Evolutionary conservation across 495 filamentous ascomycete genomes (phyloP), one percentile per base, ranked within the genome.

Genomic region (Neurospora sp.): DNA sequence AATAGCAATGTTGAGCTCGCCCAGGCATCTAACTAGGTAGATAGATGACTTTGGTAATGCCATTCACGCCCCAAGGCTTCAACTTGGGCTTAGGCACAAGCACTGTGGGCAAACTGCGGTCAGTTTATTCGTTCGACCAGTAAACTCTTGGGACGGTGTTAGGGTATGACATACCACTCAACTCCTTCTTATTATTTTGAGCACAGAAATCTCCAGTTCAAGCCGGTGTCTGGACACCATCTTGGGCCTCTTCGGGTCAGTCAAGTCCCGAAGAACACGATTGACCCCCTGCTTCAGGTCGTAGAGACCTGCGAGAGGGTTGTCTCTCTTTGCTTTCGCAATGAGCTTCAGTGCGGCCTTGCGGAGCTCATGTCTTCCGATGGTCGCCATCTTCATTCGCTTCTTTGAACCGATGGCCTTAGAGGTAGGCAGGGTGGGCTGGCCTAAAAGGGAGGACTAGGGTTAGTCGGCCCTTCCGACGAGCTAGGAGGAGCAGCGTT

Each of bases 401-500:
- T 44, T 44, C 5, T 42, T 42, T 18, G 42, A 6, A n/a, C 12
- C 16, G 2, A 2, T n/a, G 42, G 18, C 3, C 11, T 0, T 40
- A 14, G 3, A 35, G 31, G 4, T 3, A 5, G 39, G 12, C 0
- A 14, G 12, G 11, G 12, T 41, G 12, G 39, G 39, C 0, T 12
- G 14, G 12, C 0, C 39, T 16, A 41, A 40, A 40, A 5, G 0
- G 0, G 39, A 40, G 39, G 0, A 14, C 11, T 4, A 0, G 0
- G 12, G 12, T 41, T 41, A 41, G 39, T 41, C 12, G 39, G 11
- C 39, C 16, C 4, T 41, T 41, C 3, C 12, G 1, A 27, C 2
- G 3, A 0, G 11, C 11, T 41, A 39, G 39, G 2, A 39, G 39
- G 39, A 0, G 39, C 39, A 39, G 39, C 2, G 2, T 4, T 2